Conservation (phyloP, 2,329 filamentous ascomycete genomes). For the Coniochaeta prunicola region DNA sequence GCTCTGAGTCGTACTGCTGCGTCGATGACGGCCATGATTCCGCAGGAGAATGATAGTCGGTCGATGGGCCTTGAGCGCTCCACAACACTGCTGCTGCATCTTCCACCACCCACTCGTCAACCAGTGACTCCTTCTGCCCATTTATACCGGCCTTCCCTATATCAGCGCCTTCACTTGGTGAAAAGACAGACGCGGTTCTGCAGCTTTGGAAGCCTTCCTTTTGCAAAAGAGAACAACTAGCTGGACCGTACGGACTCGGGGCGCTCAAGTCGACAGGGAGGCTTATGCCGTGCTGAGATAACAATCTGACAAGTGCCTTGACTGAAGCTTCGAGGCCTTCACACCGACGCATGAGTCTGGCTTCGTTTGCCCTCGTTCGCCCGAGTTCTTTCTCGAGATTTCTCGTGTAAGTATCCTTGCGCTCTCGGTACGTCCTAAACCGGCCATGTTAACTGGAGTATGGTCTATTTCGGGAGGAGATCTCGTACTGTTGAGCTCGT, state of each 20-base stretch:
- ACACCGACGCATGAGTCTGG: constrained; percentile 11
- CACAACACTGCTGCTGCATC: no score
- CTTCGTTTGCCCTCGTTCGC: constrained; percentile 11
- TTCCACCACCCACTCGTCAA: no score
- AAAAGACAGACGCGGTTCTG: no score
- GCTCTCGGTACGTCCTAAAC: constrained; percentile 19
- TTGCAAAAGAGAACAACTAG: not conserved
- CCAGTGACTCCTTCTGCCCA: no score
- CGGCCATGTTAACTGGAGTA: not conserved
- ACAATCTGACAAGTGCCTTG: constrained; percentile 6
- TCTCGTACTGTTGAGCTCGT: constrained; percentile 20
- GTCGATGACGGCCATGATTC: no score
- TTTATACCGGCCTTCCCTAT: no score
- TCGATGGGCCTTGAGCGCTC: no score
- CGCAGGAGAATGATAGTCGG: no score
- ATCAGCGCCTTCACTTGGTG: no score
- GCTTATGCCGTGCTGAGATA: constrained; percentile 9
- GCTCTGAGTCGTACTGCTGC: no score
- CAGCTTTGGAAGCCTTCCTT: not conserved
- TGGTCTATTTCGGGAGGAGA: not conserved
- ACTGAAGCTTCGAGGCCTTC: constrained; percentile 11
- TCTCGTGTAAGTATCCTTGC: constrained; percentile 20
- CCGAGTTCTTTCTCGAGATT: constrained; percentile 18
- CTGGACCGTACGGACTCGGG: no score
- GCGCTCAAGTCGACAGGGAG: no score